Evolutionary conservation across 768 basidiomycete genomes (phyloP).

Genomic region (Ramaria rubella): DNA sequence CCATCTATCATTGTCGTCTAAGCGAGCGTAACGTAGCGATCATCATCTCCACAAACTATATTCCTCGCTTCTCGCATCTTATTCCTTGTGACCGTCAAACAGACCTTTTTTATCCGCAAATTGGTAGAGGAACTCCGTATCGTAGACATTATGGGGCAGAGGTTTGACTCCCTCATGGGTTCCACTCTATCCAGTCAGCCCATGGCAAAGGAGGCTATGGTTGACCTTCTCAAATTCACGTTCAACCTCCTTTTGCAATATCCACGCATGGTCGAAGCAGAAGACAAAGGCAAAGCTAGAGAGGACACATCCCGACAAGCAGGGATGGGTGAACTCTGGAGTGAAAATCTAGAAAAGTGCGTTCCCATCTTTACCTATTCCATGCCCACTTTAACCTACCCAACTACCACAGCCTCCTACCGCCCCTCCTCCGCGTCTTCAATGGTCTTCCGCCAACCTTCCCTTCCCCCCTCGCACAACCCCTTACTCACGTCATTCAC

Average conservation of each 20-base stretch:
- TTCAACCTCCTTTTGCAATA: conserved; percentile 81
- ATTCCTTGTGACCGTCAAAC: conserved; percentile 58
- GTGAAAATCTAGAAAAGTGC: conserved; percentile 35
- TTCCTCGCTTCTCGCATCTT: conserved; percentile 74
- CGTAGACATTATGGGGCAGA: conserved; percentile 52
- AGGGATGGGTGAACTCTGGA: conserved; percentile 18
- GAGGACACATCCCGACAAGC: neutral
- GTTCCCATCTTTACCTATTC: conserved; percentile 11
- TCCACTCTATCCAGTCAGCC: conserved; percentile 44
- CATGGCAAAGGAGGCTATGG: conserved; percentile 64
- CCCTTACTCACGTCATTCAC: conserved; percentile 79
- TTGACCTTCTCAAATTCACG: conserved; percentile 76
- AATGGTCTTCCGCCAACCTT: conserved; percentile 55
- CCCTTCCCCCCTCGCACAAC: conserved; percentile 58
- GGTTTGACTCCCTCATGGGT: conserved; percentile 51
- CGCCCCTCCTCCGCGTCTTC: conserved; percentile 66
- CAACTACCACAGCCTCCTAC: conserved; percentile 46
- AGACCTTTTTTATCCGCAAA: conserved; percentile 43
- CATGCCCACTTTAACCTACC: neutral
- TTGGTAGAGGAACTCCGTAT: conserved; percentile 58
- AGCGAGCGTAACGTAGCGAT: conserved; percentile 40
- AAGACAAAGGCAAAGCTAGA: neutral
- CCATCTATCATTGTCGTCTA: conserved; percentile 12
- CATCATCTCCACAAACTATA: conserved; percentile 51
- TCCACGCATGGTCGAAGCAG: conserved; percentile 39